Conservation (phyloP, 148 eudicot species). For the Pharnaceum exiguum region DNA sequence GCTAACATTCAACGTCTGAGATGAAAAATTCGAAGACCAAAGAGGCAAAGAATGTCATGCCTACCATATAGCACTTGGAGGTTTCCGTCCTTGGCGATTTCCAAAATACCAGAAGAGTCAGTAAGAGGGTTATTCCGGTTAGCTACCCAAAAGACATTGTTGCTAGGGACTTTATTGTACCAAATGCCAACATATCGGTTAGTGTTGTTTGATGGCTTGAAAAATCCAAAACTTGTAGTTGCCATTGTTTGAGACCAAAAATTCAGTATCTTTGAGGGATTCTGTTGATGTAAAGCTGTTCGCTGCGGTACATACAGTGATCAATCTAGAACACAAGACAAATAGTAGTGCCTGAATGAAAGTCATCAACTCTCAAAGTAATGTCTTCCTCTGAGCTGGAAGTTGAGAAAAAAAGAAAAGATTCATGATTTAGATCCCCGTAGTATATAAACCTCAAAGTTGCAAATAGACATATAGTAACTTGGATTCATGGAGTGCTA, state of each 20-base stretch:
- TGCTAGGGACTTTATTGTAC: conserved; percentile 20
- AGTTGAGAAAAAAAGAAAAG: too few relatives aligned
- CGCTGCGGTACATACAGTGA: conserved; percentile 7
- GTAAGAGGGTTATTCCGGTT: conserved; percentile 34
- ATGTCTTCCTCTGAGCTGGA: too few relatives aligned
- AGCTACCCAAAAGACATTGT: conserved; percentile 35
- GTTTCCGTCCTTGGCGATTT: conserved; percentile 33
- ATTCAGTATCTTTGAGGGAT: conserved; percentile 26
- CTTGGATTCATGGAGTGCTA: too few relatives aligned
- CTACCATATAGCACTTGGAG: conserved; percentile 24
- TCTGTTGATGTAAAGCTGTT: conserved; percentile 16
- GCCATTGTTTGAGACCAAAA: conserved; percentile 25
- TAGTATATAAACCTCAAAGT: too few relatives aligned
- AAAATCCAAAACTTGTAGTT: conserved; percentile 38
- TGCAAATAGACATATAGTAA: too few relatives aligned
- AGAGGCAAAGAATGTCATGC: conserved; percentile 21
- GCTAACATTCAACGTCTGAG: neutral
- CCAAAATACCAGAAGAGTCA: conserved; percentile 34
- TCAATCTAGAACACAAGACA: conserved; percentile 8
- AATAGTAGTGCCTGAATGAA: neutral
- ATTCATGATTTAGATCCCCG: too few relatives aligned
- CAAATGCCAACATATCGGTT: conserved; percentile 44
- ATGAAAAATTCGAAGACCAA: conserved; percentile 37
- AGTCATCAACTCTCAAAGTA: conserved; percentile 1
- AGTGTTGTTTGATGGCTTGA: conserved; percentile 28